These are phyloP conservation scores for Paramecium tetraurelia DNA, from an alignment of 73 alveolate genomes.

Conservation along the genomic window DNA sequence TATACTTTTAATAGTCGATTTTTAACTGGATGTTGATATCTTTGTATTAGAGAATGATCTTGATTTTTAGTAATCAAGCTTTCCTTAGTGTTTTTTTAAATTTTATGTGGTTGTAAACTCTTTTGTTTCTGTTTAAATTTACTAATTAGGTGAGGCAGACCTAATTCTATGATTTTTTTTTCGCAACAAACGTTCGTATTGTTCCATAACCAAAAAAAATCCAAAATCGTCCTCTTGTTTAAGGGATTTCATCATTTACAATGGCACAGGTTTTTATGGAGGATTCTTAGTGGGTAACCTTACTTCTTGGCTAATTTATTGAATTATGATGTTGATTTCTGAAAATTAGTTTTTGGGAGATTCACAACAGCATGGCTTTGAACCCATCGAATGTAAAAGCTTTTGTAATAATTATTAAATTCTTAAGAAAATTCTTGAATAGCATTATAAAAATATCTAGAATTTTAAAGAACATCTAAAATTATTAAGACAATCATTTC, in stretches of 20 bases:
- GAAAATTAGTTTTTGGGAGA: not conserved
- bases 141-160: not conserved
- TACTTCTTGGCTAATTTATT: not conserved
- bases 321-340: not conserved
- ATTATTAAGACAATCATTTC: no score
- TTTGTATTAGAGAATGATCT: not conserved
- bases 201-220: not conserved
- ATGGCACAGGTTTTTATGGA: not conserved
- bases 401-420: not conserved
- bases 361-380: not conserved
- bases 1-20: not conserved
- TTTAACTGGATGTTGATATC: not conserved
- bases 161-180: not conserved
- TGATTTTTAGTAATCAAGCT: not conserved
- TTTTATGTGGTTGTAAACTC: not conserved
- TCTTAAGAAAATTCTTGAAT: not conserved
- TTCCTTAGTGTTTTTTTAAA: not conserved
- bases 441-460: not conserved
- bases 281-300: not conserved
- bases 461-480: not conserved
- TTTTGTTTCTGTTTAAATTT: not conserved
- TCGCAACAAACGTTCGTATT: not conserved
- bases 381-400: not conserved
- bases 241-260: not conserved
- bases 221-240: not conserved